phyloP scores from a whole-genome alignment of 805 yeast species.

The Teunomyces gatunensis region DNA sequence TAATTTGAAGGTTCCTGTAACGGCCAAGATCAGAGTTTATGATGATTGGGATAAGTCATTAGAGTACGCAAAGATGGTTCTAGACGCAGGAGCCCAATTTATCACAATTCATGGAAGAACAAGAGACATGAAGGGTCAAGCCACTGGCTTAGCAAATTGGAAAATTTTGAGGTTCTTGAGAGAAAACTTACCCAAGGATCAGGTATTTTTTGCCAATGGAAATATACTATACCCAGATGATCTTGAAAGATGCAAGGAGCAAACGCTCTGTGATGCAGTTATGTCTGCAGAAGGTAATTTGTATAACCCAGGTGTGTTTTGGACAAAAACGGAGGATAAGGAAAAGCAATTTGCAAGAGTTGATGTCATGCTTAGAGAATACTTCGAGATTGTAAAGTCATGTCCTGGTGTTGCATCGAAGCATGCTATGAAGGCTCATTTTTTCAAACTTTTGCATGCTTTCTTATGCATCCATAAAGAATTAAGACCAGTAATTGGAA shows the following conservation, averaged over 20 bases:
- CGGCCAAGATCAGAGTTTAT: slow-evolving; percentile 91
- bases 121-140: slow-evolving; percentile 96
- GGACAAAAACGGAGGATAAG: slow-evolving; percentile 47
- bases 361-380: slow-evolving; percentile 79
- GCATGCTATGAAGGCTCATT: slow-evolving; percentile 86
- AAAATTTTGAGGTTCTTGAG: slow-evolving; percentile 66
- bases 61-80: slow-evolving; percentile 83
- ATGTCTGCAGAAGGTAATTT: slow-evolving; percentile 98
- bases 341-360: slow-evolving; percentile 82
- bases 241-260: slow-evolving; percentile 61
- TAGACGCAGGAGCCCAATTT: slow-evolving; percentile 93
- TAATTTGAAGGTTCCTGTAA: slow-evolving; percentile 80
- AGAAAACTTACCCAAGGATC: slow-evolving; percentile 72
- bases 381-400: slow-evolving; percentile 72
- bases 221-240: slow-evolving; percentile 90
- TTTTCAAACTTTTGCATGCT: slow-evolving; percentile 82
- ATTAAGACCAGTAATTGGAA: slow-evolving; percentile 70
- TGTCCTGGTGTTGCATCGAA: slow-evolving; percentile 70
- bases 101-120: slow-evolving; percentile 94
- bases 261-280: slow-evolving; percentile 78
- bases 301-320: slow-evolving; percentile 89
- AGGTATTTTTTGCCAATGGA: slow-evolving; percentile 93
- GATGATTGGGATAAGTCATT: slow-evolving; percentile 81
- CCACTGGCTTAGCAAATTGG: slow-evolving; percentile 97
- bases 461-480: slow-evolving; percentile 76